phyloP scores from a whole-genome alignment of 768 basidiomycete genomes.

The Cystobasidiopsis lactophilus region DNA sequence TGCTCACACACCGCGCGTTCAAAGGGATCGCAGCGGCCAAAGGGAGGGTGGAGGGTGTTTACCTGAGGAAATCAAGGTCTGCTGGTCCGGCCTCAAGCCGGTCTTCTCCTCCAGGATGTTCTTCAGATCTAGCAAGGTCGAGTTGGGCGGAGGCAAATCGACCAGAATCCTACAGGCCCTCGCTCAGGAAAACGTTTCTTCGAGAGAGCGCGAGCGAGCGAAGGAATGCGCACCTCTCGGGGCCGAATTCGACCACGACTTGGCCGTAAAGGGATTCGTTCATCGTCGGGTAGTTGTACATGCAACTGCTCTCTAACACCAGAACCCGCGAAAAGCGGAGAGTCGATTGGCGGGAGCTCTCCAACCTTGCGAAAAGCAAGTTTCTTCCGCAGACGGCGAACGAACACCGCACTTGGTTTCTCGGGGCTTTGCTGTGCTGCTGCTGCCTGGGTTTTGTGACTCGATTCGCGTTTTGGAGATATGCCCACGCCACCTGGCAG shows the following conservation, averaged over 20 bases:
- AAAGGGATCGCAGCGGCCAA: not conserved
- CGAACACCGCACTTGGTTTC: no score
- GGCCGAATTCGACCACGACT: not conserved
- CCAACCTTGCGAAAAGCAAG: no score
- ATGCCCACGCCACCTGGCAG: no score
- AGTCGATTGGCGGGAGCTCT: no score
- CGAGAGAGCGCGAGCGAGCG: not conserved
- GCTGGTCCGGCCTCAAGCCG: not conserved
- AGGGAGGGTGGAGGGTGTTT: not conserved
- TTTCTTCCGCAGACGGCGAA: no score
- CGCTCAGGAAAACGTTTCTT: not conserved
- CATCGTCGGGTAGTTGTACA: no score
- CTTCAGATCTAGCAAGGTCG: conserved; percentile 3
- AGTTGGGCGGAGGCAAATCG: conserved; percentile 2
- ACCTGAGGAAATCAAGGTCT: not conserved
- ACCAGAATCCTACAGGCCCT: conserved; percentile 1
- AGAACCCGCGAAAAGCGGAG: no score
- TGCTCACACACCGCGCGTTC: not conserved
- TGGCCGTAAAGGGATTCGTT: no score
- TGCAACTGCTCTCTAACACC: no score
- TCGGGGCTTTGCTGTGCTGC: no score
- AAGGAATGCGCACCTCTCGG: not conserved
- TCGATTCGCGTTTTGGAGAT: no score
- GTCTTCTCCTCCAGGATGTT: not conserved
- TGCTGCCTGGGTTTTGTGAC: no score